Base-by-base conservation (phyloP, 257 asterid genomes). In the Ballota nigra region DNA sequence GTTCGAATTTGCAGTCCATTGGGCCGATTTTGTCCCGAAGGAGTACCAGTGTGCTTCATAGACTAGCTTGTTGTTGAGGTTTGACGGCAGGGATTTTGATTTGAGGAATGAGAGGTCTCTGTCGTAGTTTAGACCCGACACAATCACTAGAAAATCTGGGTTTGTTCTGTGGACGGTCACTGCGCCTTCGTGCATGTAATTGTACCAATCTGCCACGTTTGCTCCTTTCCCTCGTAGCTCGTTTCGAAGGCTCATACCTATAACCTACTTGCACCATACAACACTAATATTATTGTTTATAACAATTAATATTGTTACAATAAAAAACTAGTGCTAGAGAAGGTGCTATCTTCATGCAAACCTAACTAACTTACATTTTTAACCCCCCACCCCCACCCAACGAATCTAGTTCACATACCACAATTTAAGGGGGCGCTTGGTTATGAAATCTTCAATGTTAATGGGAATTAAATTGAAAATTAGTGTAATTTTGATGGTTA, bases 31-130 rank as follows among this genome's bases (percentile, higher is more conserved):
- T 13, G 1, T 11, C 29, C 79, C 83, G 22, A 88, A 88, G 0
- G 84, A 0, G 66, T 93, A 93, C 80, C 96, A 79, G 75, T 93
- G 98, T 3, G 85, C 85, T 76, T 92, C 98, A 28, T 62, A 90
- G 3, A 90, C 92, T 16, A 87, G 4, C 33, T 90, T 92, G 40
- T 84, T 79, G 9, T 40, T 49, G 4, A 86, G 24, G 20, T 75
- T 77, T 12, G 80, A 22, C 0, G 2, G 31, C 6, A 91, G 43
- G 3, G 88, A 85, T 26, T 68, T 57, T 1, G 52, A 1, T 16
- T 61, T 79, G 8, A 93, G 72, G 57, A 84, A 86, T 0, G 68
- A 68, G 1, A 93, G 87, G 9, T 67, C 26, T 0, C 77, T 53
- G 47, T 81, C 97, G 33, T 2, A 83, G 22, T 11, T 2, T 34